Evolutionary conservation across 371 early-diverging fungal genomes (phyloP).

Genomic region (Mortierella sp.): DNA sequence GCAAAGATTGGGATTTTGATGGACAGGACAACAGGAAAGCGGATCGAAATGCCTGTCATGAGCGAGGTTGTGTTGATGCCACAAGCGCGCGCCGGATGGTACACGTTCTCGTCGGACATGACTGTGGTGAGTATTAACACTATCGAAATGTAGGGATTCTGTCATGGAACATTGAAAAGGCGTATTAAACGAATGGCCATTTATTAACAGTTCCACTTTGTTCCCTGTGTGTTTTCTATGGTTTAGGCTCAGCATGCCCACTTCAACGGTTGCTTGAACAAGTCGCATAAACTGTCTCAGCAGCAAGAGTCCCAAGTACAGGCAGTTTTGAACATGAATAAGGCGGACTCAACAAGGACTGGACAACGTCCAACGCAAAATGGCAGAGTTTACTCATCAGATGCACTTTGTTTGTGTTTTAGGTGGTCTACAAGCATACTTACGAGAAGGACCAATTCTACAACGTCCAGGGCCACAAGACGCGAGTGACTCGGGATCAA

Average conservation of each 20-base stretch:
- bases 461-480: conserved; percentile 49
- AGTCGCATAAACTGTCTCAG: conserved; percentile 66
- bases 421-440: conserved; percentile 72
- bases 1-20: conserved; percentile 85
- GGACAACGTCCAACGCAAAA: too few species aligned
- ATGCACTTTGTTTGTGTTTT: background rate
- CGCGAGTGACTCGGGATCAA: conserved; percentile 79
- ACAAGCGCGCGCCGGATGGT: conserved; percentile 36
- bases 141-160: background rate
- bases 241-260: conserved; percentile 71
- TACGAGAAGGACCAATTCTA: conserved; percentile 78
- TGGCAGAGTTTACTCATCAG: background rate
- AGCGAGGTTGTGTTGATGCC: conserved; percentile 66
- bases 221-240: background rate
- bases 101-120: conserved; percentile 81
- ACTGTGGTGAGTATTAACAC: conserved; percentile 49
- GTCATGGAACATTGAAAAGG: background rate
- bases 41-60: conserved; percentile 72
- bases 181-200: background rate
- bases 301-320: conserved; percentile 62
- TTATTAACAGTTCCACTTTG: background rate
- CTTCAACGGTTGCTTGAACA: conserved; percentile 77
- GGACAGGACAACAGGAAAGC: conserved; percentile 70
- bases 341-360: too few species aligned
- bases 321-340: too few species aligned